Conservation (phyloP, 495 filamentous ascomycete genomes). For the Xylaria longipes region DNA sequence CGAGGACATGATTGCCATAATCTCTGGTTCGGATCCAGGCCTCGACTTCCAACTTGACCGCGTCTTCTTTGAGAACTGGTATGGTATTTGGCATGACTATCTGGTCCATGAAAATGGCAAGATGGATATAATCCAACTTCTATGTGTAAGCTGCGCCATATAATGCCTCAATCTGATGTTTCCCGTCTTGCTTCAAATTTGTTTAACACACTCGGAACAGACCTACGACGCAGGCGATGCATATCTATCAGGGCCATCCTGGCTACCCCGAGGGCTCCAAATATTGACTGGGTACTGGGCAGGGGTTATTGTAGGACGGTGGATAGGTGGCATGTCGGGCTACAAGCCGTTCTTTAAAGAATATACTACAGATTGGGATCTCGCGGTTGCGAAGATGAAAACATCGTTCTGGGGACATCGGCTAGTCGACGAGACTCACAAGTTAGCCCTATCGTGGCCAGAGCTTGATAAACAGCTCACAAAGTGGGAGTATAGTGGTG, state of each 20-base stretch:
- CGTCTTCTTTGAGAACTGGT: slow-evolving; percentile 56
- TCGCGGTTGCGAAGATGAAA: slow-evolving; percentile 44
- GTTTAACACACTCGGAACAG: slow-evolving; percentile 27
- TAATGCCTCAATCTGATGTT: background rate
- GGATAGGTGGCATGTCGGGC: slow-evolving; percentile 50
- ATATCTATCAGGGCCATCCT: slow-evolving; percentile 41
- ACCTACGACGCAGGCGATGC: slow-evolving; percentile 47
- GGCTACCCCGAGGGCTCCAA: slow-evolving; percentile 37
- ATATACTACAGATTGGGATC: slow-evolving; percentile 53
- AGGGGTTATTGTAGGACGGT: slow-evolving; percentile 48
- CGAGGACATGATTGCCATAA: slow-evolving; percentile 18
- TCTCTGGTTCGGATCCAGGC: slow-evolving; percentile 15
- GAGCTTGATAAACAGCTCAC: background rate
- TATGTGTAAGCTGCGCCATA: slow-evolving; percentile 36
- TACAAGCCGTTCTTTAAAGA: slow-evolving; percentile 52
- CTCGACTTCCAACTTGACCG: slow-evolving; percentile 37
- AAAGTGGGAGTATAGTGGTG: slow-evolving; percentile 1
- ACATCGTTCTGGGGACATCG: slow-evolving; percentile 32
- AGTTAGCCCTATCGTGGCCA: background rate
- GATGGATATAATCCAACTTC: slow-evolving; percentile 45
- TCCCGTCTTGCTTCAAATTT: background rate
- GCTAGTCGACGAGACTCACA: slow-evolving; percentile 16
- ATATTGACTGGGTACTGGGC: slow-evolving; percentile 37
- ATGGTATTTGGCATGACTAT: slow-evolving; percentile 50
- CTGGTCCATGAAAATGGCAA: slow-evolving; percentile 34